Percentiles rank a stretch among this genome's conserved stretches.
Conservation (phyloP, 2,329 filamentous ascomycete species). For the Neopestalotiopsis clavispora region DNA sequence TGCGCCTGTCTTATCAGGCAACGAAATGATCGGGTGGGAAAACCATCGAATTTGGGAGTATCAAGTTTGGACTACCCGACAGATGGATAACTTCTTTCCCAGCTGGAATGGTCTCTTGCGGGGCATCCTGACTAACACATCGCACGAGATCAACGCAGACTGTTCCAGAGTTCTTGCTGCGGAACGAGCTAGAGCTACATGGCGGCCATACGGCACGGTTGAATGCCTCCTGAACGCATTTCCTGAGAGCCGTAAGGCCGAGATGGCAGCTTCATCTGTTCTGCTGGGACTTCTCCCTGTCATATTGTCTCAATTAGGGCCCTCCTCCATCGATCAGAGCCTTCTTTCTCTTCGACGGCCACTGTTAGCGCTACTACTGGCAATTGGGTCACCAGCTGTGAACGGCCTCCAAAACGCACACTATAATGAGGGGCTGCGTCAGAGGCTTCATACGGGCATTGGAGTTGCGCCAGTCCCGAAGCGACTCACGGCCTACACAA, state of each 20-base stretch:
- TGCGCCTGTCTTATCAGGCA: no score
- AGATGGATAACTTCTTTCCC: background rate
- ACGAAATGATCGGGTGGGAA: no score
- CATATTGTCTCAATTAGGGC: constrained; percentile 26
- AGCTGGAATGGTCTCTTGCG: no score
- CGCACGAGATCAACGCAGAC: no score
- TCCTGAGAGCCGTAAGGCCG: constrained; percentile 27
- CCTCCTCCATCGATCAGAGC: constrained; percentile 15
- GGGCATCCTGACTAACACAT: no score
- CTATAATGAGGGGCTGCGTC: background rate
- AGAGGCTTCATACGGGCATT: no score
- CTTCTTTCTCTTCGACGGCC: constrained; percentile 23
- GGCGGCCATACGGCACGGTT: background rate
- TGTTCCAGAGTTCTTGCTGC: no score
- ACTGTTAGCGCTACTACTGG: constrained; percentile 24
- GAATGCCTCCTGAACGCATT: constrained; percentile 25
- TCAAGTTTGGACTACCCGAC: constrained; percentile 15
- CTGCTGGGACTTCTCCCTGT: constrained; percentile 28
- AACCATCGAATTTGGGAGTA: no score
- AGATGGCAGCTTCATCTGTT: constrained; percentile 26
- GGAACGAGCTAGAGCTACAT: no score
- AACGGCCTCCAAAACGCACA: background rate
- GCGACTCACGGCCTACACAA: background rate
- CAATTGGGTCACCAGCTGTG: constrained; percentile 24
- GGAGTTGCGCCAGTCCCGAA: background rate